Evolutionary conservation across 1,284 basidiomycete species (phyloP).

Genomic region (Cutaneotrichosporon daszewskae): DNA sequence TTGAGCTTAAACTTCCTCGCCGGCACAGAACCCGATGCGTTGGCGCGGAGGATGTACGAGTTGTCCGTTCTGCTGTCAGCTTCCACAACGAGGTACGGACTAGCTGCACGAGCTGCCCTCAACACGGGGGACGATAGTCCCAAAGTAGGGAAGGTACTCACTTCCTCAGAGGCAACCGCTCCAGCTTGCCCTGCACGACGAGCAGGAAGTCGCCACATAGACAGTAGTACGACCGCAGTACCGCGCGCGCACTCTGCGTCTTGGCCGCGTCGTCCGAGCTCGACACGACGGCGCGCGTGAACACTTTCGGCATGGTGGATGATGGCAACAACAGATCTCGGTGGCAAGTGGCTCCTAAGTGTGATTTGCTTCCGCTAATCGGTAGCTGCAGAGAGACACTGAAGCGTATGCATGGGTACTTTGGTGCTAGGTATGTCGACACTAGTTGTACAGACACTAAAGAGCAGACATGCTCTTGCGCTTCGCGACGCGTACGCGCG

Average conservation of each 20-base stretch:
- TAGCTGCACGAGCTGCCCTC: no score
- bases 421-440: no score
- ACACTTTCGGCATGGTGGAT: conserved; percentile 52
- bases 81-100: no score
- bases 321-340: no score
- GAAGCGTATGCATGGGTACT: no score
- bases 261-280: conserved; percentile 41
- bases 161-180: conserved; percentile 39
- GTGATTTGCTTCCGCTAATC: no score
- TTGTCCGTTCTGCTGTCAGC: conserved; percentile 35
- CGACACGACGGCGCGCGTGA: conserved; percentile 41
- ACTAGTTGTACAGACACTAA: no score
- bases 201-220: conserved; percentile 49
- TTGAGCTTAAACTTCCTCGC: conserved; percentile 49
- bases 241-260: conserved; percentile 39
- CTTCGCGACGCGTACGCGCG: no score
- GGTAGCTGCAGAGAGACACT: no score
- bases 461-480: no score
- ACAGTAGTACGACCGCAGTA: conserved; percentile 48
- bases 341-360: no score
- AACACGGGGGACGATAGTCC: no score
- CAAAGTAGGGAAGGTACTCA: conserved; percentile 18
- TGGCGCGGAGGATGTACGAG: conserved; percentile 40
- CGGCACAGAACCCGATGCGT: conserved; percentile 23
- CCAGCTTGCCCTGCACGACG: conserved; percentile 45